Conservation (phyloP, 2,329 filamentous ascomycete genomes). For the Neopestalotiopsis sp. region DNA sequence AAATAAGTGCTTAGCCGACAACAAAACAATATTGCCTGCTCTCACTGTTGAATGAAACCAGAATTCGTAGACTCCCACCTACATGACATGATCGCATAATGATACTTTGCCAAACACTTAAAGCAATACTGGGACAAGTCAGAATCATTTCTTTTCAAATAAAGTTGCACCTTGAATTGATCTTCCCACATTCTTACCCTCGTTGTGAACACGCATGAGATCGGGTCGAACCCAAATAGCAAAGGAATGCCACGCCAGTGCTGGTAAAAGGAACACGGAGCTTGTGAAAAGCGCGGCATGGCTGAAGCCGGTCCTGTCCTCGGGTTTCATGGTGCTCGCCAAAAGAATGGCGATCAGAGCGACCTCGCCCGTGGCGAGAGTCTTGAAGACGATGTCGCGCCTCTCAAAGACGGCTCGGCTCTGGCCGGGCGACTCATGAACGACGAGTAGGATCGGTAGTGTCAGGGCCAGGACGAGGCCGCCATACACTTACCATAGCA, state of each 20-base stretch:
- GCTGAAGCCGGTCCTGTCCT: slow-evolving; percentile 23
- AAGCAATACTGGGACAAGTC: not conserved
- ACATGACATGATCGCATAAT: not conserved
- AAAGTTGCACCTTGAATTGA: not conserved
- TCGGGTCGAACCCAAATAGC: not conserved
- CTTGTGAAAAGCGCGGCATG: not conserved
- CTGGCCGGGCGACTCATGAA: slow-evolving; percentile 21
- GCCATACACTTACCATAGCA: slow-evolving; percentile 30
- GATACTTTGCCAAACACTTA: not conserved
- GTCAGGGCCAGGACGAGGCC: slow-evolving; percentile 28
- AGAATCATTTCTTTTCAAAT: not conserved
- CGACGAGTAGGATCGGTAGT: slow-evolving; percentile 26
- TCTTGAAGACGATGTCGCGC: slow-evolving; percentile 27
- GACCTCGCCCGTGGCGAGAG: slow-evolving; percentile 28
- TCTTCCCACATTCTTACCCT: too few species aligned
- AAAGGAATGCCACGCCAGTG: slow-evolving; percentile 17
- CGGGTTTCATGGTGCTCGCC: slow-evolving; percentile 21
- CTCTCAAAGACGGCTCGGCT: slow-evolving; percentile 22
- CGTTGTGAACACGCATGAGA: slow-evolving; percentile 8
- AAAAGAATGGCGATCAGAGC: slow-evolving; percentile 24
- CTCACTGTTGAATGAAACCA: too few species aligned
- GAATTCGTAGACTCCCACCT: too few species aligned
- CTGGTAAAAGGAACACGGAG: not conserved
- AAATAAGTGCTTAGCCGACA: too few species aligned
- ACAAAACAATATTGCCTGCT: too few species aligned